These are phyloP conservation scores for Arabis hirsuta DNA, from an alignment of 345 rosid species.

Conservation along the genomic window DNA sequence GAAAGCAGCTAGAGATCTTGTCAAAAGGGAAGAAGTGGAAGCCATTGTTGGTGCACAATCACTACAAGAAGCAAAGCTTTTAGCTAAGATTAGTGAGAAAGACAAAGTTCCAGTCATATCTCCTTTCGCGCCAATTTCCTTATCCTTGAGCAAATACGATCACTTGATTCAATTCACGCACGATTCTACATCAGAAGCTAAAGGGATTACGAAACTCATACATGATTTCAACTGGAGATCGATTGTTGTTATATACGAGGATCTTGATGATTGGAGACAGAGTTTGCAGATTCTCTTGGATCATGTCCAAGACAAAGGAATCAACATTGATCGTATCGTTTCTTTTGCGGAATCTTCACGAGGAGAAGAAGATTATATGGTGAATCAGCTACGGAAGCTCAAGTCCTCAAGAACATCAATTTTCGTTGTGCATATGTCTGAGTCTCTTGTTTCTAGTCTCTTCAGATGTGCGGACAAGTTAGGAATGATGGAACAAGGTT, in stretches of 20 bases:
- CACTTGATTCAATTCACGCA: slow-evolving; percentile 30
- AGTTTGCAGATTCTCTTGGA: slow-evolving; percentile 21
- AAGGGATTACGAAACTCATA: slow-evolving; percentile 28
- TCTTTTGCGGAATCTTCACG: no score
- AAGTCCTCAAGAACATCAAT: background rate
- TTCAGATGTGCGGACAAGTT: slow-evolving; percentile 23
- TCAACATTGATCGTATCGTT: slow-evolving; percentile 4
- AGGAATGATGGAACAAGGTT: slow-evolving; percentile 44
- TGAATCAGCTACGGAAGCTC: slow-evolving; percentile 33
- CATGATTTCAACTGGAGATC: slow-evolving; percentile 25
- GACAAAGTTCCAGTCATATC: slow-evolving; percentile 41
- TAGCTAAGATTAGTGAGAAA: slow-evolving; percentile 25
- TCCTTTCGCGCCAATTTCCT: background rate
- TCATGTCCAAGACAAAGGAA: background rate
- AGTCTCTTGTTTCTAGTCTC: slow-evolving; percentile 33
- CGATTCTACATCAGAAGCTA: slow-evolving; percentile 25
- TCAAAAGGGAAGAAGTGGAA: slow-evolving; percentile 28
- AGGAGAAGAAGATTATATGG: slow-evolving; percentile 22
- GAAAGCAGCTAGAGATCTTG: slow-evolving; percentile 25
- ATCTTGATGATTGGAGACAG: slow-evolving; percentile 32
- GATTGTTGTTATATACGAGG: slow-evolving; percentile 37
- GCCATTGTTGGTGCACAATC: slow-evolving; percentile 35
- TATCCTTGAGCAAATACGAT: slow-evolving; percentile 5
- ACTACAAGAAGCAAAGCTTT: slow-evolving; percentile 33
- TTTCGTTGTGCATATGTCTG: slow-evolving; percentile 43